Evolutionary conservation across 2,329 filamentous ascomycete genomes (phyloP).

Genomic region (Colletotrichum acutatum): DNA sequence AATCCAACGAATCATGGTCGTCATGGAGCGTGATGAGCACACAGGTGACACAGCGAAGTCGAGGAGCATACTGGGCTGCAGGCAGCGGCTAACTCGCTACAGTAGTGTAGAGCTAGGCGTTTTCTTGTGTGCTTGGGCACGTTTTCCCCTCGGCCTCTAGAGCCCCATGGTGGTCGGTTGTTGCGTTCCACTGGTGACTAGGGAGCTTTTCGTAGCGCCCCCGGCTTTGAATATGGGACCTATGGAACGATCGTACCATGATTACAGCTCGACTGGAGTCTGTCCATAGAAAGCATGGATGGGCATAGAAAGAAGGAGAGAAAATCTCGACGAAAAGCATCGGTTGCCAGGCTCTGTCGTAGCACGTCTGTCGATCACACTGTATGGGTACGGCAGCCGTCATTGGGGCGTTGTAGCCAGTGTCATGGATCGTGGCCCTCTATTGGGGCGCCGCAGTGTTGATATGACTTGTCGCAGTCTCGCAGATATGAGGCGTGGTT

Average conservation of each 20-base stretch:
- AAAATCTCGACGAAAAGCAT: not conserved
- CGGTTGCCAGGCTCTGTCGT: not conserved
- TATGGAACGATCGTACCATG: slow-evolving; percentile 28
- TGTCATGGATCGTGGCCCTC: not conserved
- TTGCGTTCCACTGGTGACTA: slow-evolving; percentile 9
- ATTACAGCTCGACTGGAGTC: slow-evolving; percentile 9
- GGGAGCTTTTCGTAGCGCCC: not conserved
- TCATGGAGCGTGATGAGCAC: not conserved
- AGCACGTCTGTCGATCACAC: not conserved
- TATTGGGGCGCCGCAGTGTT: not conserved
- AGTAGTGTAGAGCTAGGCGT: not conserved
- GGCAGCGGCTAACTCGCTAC: not conserved
- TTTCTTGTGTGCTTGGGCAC: not conserved
- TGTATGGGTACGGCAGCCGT: not conserved
- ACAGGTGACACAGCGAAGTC: not conserved
- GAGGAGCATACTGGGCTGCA: not conserved
- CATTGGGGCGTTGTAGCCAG: not conserved
- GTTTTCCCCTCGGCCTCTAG: not conserved
- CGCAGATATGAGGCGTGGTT: not conserved
- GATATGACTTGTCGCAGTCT: not conserved
- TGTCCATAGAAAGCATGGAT: not conserved
- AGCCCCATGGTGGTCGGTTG: not conserved
- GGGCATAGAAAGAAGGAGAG: not conserved
- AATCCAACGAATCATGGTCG: not conserved
- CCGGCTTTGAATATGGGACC: slow-evolving; percentile 15